A percentile compares a stretch with the other conserved stretches of the same genome.
phyloP scores from a whole-genome alignment of 2,329 filamentous ascomycete genomes.

The Ophiocordyceps unilateralis region DNA sequence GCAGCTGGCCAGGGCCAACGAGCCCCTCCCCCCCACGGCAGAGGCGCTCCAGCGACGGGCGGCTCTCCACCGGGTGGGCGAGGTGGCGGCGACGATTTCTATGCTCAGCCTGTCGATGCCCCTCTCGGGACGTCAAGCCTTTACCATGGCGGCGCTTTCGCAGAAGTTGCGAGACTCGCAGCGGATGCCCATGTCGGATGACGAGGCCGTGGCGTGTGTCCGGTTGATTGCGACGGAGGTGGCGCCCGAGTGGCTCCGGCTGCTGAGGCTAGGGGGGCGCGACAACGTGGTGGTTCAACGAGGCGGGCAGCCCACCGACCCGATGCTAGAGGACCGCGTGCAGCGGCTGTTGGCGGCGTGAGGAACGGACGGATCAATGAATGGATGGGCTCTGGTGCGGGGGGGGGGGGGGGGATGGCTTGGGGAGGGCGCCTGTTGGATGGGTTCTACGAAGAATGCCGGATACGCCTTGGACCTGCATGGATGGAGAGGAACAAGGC shows the following conservation, averaged over 20 bases:
- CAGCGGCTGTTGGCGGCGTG: slow-evolving; percentile 12
- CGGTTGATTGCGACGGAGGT: slow-evolving; percentile 34
- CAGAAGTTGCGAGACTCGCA: slow-evolving; percentile 53
- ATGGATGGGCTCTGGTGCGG: too few species aligned
- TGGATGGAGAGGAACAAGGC: too few species aligned
- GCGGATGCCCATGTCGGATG: slow-evolving; percentile 32
- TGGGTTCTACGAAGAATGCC: too few species aligned
- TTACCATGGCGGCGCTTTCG: slow-evolving; percentile 44
- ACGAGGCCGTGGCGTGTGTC: slow-evolving; percentile 33
- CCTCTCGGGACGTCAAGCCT: slow-evolving; percentile 39
- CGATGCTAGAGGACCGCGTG: slow-evolving; percentile 19
- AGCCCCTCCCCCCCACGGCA: slow-evolving; percentile 36
- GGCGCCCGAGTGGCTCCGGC: slow-evolving; percentile 36
- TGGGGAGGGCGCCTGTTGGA: too few species aligned
- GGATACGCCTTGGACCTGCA: too few species aligned
- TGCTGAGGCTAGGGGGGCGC: slow-evolving; percentile 32
- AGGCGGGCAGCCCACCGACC: slow-evolving; percentile 20
- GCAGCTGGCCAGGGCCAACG: slow-evolving; percentile 38
- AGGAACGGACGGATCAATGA: not conserved
- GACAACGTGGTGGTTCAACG: slow-evolving; percentile 41
- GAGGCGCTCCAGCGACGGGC: slow-evolving; percentile 42
- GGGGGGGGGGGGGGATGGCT: too few species aligned
- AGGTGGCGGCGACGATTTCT: slow-evolving; percentile 50
- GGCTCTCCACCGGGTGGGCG: slow-evolving; percentile 49
- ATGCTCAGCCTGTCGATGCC: slow-evolving; percentile 42